Conservation (phyloP, 2,329 filamentous ascomycete species). For the Colletotrichum tropicicola region DNA sequence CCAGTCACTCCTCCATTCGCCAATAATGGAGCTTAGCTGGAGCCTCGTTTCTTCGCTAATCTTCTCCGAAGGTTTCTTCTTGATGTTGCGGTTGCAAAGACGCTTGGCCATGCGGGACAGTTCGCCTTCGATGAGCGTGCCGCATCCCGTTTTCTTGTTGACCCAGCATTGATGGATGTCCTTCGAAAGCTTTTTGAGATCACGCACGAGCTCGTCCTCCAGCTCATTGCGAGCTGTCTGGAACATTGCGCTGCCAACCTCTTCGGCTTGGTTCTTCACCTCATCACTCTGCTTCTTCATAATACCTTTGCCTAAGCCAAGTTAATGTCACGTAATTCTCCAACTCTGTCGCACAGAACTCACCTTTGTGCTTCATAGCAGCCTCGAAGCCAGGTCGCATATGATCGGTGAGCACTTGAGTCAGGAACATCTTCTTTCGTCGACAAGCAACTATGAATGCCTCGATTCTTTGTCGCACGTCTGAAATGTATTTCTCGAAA, state of each 20-base stretch:
- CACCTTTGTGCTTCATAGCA: not conserved
- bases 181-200: not conserved
- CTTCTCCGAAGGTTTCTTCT: not conserved
- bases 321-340: not conserved
- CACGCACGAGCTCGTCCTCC: not conserved
- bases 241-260: not conserved
- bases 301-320: not conserved
- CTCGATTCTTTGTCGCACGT: not conserved
- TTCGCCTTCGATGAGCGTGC: not conserved
- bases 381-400: constrained; percentile 10
- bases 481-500: not conserved
- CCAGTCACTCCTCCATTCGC: not conserved
- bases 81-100: not conserved
- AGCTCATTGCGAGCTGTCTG: not conserved
- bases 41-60: not conserved
- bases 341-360: not conserved
- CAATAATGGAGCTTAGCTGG: not conserved
- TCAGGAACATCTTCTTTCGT: not conserved
- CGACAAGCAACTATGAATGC: not conserved
- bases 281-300: not conserved
- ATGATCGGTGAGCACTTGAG: not conserved
- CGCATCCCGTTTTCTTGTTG: not conserved
- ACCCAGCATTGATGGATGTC: not conserved
- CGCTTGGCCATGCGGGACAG: not conserved
- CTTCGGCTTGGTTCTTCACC: not conserved